These are phyloP conservation scores for Microbotryum saponariae DNA, from an alignment of 1,284 basidiomycete genomes.

Conservation along the genomic window DNA sequence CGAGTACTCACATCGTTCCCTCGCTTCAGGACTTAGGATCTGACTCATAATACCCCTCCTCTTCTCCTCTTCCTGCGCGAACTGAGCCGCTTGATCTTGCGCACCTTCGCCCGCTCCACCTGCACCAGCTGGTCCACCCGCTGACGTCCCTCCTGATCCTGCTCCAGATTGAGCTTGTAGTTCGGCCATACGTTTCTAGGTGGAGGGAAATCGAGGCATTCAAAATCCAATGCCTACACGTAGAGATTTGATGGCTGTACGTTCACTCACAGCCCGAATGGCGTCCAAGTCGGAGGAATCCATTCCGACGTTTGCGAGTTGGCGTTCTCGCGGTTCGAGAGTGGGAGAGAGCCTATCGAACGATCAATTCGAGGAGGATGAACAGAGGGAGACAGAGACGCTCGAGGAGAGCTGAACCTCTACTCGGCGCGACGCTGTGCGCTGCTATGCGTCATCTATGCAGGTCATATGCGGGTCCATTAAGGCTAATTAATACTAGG, in stretches of 20 bases:
- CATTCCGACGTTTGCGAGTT: background rate
- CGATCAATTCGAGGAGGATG: no score
- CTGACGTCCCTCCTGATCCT: slow-evolving; percentile 3
- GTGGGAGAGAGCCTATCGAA: no score
- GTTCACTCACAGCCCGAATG: slow-evolving; percentile 16
- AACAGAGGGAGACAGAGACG: no score
- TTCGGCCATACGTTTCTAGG: slow-evolving; percentile 35
- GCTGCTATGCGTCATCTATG: no score
- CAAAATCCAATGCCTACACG: no score
- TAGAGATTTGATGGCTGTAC: background rate
- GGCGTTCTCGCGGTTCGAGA: no score
- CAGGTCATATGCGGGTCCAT: no score
- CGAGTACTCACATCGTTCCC: slow-evolving; percentile 72
- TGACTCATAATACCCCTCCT: slow-evolving; percentile 69
- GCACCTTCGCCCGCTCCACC: slow-evolving; percentile 36
- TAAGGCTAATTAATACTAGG: no score
- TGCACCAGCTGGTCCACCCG: slow-evolving; percentile 45
- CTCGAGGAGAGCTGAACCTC: no score
- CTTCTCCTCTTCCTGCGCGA: slow-evolving; percentile 42
- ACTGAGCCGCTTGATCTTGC: slow-evolving; percentile 36
- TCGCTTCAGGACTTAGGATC: slow-evolving; percentile 73
- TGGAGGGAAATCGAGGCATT: background rate
- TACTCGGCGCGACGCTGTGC: no score
- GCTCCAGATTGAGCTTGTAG: slow-evolving; percentile 11
- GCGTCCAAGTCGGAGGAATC: slow-evolving; percentile 24